phyloP scores from a whole-genome alignment of 495 filamentous ascomycete genomes.

The Penicillium diatomitis region DNA sequence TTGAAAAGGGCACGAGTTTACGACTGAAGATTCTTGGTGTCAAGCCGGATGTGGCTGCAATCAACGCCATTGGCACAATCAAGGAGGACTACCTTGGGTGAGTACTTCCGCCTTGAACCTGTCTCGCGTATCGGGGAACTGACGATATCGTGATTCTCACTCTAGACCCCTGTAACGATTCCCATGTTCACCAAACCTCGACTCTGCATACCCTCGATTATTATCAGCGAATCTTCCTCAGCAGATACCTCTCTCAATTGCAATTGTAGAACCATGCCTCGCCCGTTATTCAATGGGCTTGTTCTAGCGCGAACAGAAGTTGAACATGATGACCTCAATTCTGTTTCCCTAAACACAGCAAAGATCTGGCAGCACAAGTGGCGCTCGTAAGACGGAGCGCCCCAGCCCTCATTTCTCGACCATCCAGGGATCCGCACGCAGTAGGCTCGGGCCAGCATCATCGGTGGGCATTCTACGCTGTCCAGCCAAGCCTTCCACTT shows the following conservation, averaged over 20 bases:
- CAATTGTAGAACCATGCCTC: no score
- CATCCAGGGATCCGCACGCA: no score
- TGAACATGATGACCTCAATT: no score
- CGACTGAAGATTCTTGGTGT: conserved; percentile 90
- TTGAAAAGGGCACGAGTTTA: conserved; percentile 87
- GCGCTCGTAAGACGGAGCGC: no score
- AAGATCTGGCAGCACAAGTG: no score
- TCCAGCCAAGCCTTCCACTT: no score
- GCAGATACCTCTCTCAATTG: background rate
- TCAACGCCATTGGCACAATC: conserved; percentile 95
- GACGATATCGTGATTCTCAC: conserved; percentile 3
- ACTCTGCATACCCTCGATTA: conserved; percentile 4
- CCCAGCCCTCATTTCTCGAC: no score
- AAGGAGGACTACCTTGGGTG: conserved; percentile 68
- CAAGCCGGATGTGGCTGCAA: conserved; percentile 80
- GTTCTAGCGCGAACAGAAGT: no score
- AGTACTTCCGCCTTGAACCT: conserved; percentile 5
- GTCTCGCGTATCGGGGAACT: background rate
- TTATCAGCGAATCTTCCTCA: background rate
- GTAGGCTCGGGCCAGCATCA: no score
- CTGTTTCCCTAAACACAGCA: no score
- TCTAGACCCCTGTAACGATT: conserved; percentile 31
- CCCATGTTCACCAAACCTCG: conserved; percentile 14
- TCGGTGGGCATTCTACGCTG: no score
- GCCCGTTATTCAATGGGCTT: no score